Conservation (phyloP, 768 basidiomycete species). For the Tricholoma matsutake region DNA sequence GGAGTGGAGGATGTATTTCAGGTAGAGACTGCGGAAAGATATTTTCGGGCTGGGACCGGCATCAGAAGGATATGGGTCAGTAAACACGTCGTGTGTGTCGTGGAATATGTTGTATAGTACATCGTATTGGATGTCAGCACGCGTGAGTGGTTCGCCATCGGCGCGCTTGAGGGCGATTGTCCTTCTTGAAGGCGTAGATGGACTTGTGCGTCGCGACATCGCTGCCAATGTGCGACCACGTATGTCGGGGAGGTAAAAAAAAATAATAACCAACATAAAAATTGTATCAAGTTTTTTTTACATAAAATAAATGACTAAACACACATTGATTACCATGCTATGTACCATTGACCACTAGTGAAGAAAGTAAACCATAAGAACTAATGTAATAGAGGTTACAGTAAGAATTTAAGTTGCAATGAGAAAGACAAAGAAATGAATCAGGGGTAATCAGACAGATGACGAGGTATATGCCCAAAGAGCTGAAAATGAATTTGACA, state of each 20-base stretch:
- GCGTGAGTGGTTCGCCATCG: constrained; percentile 66
- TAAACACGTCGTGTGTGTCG: constrained; percentile 57
- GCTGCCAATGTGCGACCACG: background rate
- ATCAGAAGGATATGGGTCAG: constrained; percentile 36
- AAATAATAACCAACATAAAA: background rate
- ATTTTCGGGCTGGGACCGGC: constrained; percentile 29
- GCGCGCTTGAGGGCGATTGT: constrained; percentile 46
- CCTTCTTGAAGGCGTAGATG: constrained; percentile 34
- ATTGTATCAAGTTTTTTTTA: background rate
- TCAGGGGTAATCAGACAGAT: constrained; percentile 8
- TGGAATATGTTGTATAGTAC: constrained; percentile 75
- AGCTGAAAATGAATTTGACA: background rate
- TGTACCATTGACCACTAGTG: constrained; percentile 11
- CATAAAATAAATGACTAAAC: constrained; percentile 4
- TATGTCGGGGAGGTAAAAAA: background rate
- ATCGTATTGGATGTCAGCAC: constrained; percentile 74
- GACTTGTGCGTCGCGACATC: constrained; percentile 38
- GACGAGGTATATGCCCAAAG: background rate
- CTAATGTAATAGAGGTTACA: constrained; percentile 20
- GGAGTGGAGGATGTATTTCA: constrained; percentile 49
- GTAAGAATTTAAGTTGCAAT: constrained; percentile 10
- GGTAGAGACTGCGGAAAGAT: constrained; percentile 62
- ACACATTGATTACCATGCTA: constrained; percentile 5
- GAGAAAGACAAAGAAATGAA: background rate
- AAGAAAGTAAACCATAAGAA: constrained; percentile 8